Evolutionary conservation across 176 grass and related monocot genomes (phyloP).

Genomic region (Zoysia pacifica): DNA sequence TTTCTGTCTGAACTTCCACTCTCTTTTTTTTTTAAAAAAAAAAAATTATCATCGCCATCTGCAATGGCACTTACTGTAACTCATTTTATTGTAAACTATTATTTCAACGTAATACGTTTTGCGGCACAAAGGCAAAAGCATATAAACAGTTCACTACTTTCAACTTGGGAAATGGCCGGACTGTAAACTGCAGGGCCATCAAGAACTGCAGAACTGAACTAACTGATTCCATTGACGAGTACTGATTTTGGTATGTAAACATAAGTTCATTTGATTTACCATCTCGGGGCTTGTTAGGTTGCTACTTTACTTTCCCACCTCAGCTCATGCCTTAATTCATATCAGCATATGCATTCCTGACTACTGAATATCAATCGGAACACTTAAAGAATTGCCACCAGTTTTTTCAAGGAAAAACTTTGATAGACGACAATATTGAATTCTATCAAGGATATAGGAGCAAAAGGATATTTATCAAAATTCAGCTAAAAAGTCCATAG

Average conservation of each 20-base stretch:
- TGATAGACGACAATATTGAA: background rate
- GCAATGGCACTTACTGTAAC: background rate
- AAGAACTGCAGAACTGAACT: background rate
- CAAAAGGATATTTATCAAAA: background rate
- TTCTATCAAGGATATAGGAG: background rate
- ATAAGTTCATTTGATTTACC: background rate
- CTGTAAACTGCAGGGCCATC: background rate
- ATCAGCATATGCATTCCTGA: background rate
- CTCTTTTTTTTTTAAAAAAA: too few species aligned
- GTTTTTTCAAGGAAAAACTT: background rate
- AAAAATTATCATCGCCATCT: background rate
- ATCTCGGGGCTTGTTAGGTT: background rate
- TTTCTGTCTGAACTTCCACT: too few species aligned
- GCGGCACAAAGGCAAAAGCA: background rate
- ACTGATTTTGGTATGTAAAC: background rate
- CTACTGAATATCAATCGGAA: background rate
- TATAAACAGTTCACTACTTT: background rate
- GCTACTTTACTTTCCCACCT: constrained; percentile 11
- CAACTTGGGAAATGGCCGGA: background rate
- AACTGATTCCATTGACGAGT: too few species aligned
- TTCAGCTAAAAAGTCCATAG: background rate
- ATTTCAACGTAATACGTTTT: background rate
- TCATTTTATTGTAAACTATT: background rate
- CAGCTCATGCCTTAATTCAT: background rate
- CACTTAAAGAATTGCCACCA: background rate